These are phyloP conservation scores for Leccinum subspadiceum DNA, from an alignment of 1,284 basidiomycete species.

Conservation along the genomic window DNA sequence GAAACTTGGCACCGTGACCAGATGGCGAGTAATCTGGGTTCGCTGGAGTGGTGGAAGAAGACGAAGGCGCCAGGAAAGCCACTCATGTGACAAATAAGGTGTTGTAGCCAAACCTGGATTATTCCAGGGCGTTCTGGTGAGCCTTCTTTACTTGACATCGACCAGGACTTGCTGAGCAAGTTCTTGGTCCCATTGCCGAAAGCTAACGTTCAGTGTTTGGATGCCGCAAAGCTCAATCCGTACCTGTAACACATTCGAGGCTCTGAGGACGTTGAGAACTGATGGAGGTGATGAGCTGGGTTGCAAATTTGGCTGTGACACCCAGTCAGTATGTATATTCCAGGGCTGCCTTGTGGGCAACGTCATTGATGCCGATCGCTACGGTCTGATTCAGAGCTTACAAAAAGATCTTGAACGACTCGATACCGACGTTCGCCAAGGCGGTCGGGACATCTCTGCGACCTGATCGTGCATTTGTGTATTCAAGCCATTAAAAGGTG, in stretches of 20 bases:
- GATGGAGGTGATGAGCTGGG: conserved; percentile 56
- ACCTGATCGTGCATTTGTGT: too few species aligned
- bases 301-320: conserved; percentile 49
- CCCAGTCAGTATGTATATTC: conserved; percentile 46
- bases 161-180: conserved; percentile 36
- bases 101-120: conserved; percentile 1
- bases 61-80: conserved; percentile 45
- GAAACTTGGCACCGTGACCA: conserved; percentile 66
- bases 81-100: not conserved
- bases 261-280: conserved; percentile 44
- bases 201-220: conserved; percentile 65
- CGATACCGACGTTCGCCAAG: conserved; percentile 45
- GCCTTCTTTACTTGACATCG: conserved; percentile 50
- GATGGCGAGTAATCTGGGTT: conserved; percentile 83
- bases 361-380: not conserved
- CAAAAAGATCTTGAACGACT: conserved; percentile 51
- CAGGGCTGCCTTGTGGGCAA: not conserved
- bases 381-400: conserved; percentile 44
- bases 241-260: conserved; percentile 54
- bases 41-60: conserved; percentile 69
- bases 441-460: conserved; percentile 40
- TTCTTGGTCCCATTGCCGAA: conserved; percentile 30
- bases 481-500: too few species aligned
- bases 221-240: conserved; percentile 63
- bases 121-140: conserved; percentile 47